Evolutionary conservation across 495 filamentous ascomycete species (phyloP).

Genomic region (Penicillium angulare): DNA sequence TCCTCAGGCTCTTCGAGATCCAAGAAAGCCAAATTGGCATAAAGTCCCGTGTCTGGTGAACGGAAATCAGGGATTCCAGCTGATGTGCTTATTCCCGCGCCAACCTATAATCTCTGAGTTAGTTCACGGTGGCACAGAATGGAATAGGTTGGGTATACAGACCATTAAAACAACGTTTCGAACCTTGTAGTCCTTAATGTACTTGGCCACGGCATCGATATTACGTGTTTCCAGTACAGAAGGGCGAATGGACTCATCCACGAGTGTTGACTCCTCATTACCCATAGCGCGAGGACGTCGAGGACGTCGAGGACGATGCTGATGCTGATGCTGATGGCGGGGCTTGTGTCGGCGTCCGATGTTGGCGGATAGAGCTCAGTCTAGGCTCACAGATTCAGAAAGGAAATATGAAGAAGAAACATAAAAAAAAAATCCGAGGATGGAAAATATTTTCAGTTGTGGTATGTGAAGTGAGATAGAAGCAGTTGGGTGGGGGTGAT

Average conservation of each 20-base stretch:
- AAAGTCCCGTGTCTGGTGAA: constrained; percentile 80
- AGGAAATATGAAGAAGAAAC: background rate
- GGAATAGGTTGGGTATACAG: constrained; percentile 4
- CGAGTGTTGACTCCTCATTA: constrained; percentile 60
- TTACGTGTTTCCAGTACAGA: constrained; percentile 64
- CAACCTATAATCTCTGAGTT: constrained; percentile 29
- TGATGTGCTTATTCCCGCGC: constrained; percentile 66
- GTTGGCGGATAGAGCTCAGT: constrained; percentile 7
- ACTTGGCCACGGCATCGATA: constrained; percentile 69
- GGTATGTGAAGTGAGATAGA: background rate
- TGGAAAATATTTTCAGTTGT: background rate
- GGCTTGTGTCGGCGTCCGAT: constrained; percentile 39
- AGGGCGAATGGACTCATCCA: constrained; percentile 64
- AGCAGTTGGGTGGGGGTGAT: background rate
- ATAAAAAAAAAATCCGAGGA: background rate
- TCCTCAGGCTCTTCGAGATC: constrained; percentile 78
- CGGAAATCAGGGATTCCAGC: constrained; percentile 90
- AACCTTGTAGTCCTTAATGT: constrained; percentile 66
- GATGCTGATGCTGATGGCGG: constrained; percentile 22
- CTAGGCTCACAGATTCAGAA: background rate
- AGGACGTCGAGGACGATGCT: no score
- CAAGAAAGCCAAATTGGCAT: constrained; percentile 81
- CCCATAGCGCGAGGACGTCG: constrained; percentile 62
- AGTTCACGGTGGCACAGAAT: background rate
- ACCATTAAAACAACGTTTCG: constrained; percentile 78